Conservation (phyloP, 257 asterid species). For the Nicotiana paniculata region DNA sequence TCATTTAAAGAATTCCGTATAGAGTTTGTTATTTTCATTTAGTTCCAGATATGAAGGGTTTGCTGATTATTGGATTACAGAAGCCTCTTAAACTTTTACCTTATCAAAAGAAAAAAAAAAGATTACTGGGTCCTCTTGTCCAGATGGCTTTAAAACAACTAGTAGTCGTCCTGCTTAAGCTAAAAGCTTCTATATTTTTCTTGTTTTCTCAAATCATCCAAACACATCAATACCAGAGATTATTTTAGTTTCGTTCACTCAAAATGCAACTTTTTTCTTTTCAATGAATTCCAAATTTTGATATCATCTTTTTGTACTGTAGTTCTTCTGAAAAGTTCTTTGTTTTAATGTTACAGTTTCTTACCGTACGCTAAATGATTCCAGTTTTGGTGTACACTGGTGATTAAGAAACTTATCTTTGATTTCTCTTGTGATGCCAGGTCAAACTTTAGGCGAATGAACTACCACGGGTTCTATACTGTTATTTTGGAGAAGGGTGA, state of each 20-base stretch:
- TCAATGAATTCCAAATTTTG: neutral
- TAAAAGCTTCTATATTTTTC: neutral
- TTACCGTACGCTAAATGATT: neutral
- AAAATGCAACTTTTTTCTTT: neutral
- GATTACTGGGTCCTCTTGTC: neutral
- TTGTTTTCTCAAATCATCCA: neutral
- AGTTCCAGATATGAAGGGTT: neutral
- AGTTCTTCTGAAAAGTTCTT: neutral
- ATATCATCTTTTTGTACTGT: neutral
- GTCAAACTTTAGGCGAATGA: slow-evolving; percentile 84
- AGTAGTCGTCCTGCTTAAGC: neutral
- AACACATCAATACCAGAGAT: neutral
- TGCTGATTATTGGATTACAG: neutral
- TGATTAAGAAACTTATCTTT: slow-evolving; percentile 9
- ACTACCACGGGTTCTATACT: slow-evolving; percentile 71
- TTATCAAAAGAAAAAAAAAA: no score
- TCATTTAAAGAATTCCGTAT: neutral
- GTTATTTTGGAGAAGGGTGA: slow-evolving; percentile 78
- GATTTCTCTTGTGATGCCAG: slow-evolving; percentile 31
- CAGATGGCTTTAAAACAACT: neutral
- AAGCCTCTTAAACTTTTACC: no score
- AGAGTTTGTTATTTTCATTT: neutral
- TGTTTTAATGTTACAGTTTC: neutral
- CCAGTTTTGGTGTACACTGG: slow-evolving; percentile 2
- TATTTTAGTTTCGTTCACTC: neutral